phyloP scores from a whole-genome alignment of 371 early-diverging fungal species.

The Zopfochytrium polystomum region DNA sequence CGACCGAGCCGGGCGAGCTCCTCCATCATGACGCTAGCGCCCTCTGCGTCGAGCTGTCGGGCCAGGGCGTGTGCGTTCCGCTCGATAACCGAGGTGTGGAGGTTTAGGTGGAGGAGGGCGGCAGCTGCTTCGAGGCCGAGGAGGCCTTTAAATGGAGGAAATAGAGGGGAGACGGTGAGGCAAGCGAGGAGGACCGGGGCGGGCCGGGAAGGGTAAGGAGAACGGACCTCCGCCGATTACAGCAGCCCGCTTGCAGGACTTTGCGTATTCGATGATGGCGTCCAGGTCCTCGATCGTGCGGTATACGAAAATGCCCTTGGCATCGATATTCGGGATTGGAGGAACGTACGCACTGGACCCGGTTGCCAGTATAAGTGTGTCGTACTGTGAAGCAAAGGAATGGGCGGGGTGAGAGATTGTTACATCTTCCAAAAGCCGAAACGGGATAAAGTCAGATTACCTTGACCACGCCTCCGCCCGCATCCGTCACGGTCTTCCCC shows the following conservation, averaged over 20 bases:
- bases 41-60: conserved; percentile 60
- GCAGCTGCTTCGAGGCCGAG: conserved; percentile 69
- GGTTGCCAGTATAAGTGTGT: conserved; percentile 60
- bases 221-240: conserved; percentile 58
- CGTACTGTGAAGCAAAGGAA: too few species aligned
- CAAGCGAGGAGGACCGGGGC: too few species aligned
- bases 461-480: conserved; percentile 28
- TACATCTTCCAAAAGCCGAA: too few species aligned
- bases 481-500: conserved; percentile 39
- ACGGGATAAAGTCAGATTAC: too few species aligned
- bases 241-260: conserved; percentile 47
- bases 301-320: conserved; percentile 61
- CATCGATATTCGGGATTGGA: conserved; percentile 34
- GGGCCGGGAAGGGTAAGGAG: too few species aligned
- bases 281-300: conserved; percentile 62
- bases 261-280: conserved; percentile 49
- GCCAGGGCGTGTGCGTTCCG: conserved; percentile 51
- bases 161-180: too few species aligned
- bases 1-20: conserved; percentile 60
- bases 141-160: conserved; percentile 21
- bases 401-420: too few species aligned
- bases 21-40: conserved; percentile 44
- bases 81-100: conserved; percentile 56
- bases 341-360: conserved; percentile 62
- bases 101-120: conserved; percentile 56